Conservation (phyloP, 2,329 filamentous ascomycete species). For the Fusarium buharicum region DNA sequence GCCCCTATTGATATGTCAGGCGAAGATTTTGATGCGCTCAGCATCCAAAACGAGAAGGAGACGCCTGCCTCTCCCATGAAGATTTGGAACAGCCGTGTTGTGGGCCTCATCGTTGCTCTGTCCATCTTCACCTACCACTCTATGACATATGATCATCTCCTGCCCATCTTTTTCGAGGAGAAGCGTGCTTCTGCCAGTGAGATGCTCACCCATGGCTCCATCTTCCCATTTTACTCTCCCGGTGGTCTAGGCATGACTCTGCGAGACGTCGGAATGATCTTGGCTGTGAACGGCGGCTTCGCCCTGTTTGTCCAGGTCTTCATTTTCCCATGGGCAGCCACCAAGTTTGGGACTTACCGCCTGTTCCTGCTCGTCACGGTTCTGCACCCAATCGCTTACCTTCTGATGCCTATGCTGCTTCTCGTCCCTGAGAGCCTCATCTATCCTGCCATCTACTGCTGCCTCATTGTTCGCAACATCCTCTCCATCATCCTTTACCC, state of each 20-base stretch:
- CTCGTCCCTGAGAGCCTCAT: conserved; percentile 63
- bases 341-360: conserved; percentile 67
- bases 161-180: conserved; percentile 94
- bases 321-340: conserved; percentile 69
- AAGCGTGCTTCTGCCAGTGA: conserved; percentile 60
- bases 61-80: conserved; percentile 50
- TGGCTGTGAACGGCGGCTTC: conserved; percentile 68
- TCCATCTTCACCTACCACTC: conserved; percentile 94
- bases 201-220: conserved; percentile 44
- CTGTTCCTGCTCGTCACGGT: conserved; percentile 68
- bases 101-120: conserved; percentile 81
- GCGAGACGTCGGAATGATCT: conserved; percentile 69
- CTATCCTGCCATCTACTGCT: conserved; percentile 68
- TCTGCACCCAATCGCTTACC: conserved; percentile 70
- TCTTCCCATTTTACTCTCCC: conserved; percentile 64
- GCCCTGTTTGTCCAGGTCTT: conserved; percentile 69
- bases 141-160: conserved; percentile 92
- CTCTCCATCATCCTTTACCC: conserved; percentile 73
- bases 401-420: conserved; percentile 68
- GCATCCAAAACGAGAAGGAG: conserved; percentile 46
- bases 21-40: conserved; percentile 61
- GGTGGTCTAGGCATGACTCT: conserved; percentile 72
- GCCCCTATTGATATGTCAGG: conserved; percentile 48
- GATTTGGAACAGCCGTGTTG: conserved; percentile 70
- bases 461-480: conserved; percentile 67